Conservation (phyloP, 805 yeast genomes). For the Scheffersomyces amazonensis region DNA sequence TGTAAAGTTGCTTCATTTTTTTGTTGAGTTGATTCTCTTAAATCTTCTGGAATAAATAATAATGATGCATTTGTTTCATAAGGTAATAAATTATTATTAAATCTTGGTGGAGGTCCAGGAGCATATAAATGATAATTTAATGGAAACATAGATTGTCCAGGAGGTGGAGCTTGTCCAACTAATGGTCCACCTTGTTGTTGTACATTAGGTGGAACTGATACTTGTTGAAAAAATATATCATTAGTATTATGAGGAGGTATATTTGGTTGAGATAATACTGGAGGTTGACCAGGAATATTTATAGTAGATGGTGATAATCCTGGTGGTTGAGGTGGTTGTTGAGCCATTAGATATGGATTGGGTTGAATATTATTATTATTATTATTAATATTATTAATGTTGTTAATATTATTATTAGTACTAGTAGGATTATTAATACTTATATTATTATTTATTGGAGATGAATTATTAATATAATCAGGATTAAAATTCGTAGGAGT, state of each 20-base stretch:
- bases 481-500: slow-evolving; percentile 6
- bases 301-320: slow-evolving; percentile 7
- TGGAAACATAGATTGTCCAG: slow-evolving; percentile 34
- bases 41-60: slow-evolving; percentile 68
- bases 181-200: not conserved
- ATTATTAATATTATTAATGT: not conserved
- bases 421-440: slow-evolving; percentile 7
- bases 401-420: not conserved
- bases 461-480: slow-evolving; percentile 4
- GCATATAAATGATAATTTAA: slow-evolving; percentile 86
- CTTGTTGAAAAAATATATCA: slow-evolving; percentile 3
- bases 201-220: not conserved
- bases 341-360: slow-evolving; percentile 16
- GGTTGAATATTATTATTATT: not conserved
- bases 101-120: slow-evolving; percentile 80
- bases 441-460: not conserved
- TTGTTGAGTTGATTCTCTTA: slow-evolving; percentile 67
- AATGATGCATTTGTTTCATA: slow-evolving; percentile 69
- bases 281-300: slow-evolving; percentile 9
- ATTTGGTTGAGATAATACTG: slow-evolving; percentile 8
- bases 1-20: slow-evolving; percentile 82
- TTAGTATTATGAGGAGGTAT: slow-evolving; percentile 1
- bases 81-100: slow-evolving; percentile 56
- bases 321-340: slow-evolving; percentile 6
- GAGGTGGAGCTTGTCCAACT: not conserved